phyloP scores from a whole-genome alignment of 441 rosid genomes.

The Jatropha multifida region DNA sequence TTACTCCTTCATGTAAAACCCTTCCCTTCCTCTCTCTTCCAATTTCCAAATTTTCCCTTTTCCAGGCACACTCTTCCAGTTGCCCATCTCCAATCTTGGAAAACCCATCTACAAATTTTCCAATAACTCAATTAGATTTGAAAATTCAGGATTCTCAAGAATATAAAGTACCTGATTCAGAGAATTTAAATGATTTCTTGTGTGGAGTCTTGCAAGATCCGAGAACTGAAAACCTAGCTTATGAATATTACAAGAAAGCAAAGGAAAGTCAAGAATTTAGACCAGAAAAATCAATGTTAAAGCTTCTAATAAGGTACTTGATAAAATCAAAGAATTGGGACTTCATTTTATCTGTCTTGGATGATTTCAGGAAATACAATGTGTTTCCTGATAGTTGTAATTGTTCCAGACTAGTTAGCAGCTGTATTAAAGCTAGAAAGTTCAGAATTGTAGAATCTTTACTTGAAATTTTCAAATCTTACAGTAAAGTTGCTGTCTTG shows the following conservation, averaged over 20 bases:
- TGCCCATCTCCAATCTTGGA: conserved; percentile 52
- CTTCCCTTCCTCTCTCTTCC: conserved; percentile 31
- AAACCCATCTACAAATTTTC: conserved; percentile 36
- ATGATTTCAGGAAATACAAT: conserved; percentile 49
- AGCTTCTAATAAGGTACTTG: conserved; percentile 61
- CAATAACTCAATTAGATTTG: conserved; percentile 8
- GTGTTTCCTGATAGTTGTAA: conserved; percentile 58
- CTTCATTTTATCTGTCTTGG: conserved; percentile 41
- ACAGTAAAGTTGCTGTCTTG: conserved; percentile 36
- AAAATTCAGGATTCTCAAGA: conserved; percentile 31
- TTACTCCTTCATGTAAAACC: conserved; percentile 37
- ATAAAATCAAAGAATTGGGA: conserved; percentile 59
- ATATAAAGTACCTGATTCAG: conserved; percentile 27
- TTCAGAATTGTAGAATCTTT: conserved; percentile 48
- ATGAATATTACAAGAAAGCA: conserved; percentile 57
- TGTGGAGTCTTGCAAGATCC: conserved; percentile 50
- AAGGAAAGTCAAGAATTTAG: conserved; percentile 48
- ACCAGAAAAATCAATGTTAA: conserved; percentile 44
- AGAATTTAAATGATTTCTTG: conserved; percentile 46
- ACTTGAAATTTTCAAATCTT: conserved; percentile 47
- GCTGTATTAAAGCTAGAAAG: conserved; percentile 56
- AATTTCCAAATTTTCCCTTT: conserved; percentile 28
- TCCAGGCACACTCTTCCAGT: conserved; percentile 38
- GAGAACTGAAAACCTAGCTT: conserved; percentile 40
- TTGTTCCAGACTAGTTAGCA: conserved; percentile 52